phyloP scores from a whole-genome alignment of 1,139 yeast genomes.

The Debaryomyces singareniensis region DNA sequence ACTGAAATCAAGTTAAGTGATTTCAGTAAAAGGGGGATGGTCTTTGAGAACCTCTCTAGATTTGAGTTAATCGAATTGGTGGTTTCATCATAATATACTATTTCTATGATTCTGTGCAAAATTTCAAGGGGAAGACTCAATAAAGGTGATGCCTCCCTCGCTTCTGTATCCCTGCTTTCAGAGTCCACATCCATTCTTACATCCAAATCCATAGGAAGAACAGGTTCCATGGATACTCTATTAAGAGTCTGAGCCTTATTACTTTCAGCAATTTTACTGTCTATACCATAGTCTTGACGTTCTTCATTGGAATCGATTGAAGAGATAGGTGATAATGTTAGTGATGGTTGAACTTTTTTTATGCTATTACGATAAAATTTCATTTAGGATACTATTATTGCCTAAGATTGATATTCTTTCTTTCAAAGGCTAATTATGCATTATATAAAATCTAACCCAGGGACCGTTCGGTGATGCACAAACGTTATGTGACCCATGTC shows the following conservation, averaged over 20 bases:
- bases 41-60: slow-evolving; percentile 36
- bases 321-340: slow-evolving; percentile 4
- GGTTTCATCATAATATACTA: slow-evolving; percentile 37
- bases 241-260: not conserved
- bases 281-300: not conserved
- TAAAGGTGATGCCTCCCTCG: slow-evolving; percentile 7
- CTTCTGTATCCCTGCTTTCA: not conserved
- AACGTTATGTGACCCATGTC: no score
- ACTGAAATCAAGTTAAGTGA: slow-evolving; percentile 28
- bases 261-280: slow-evolving; percentile 1
- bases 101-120: slow-evolving; percentile 36
- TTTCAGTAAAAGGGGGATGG: slow-evolving; percentile 32
- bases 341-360: slow-evolving; percentile 1
- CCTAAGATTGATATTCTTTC: no score
- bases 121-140: slow-evolving; percentile 34
- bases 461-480: no score
- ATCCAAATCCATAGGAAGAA: not conserved
- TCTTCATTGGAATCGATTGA: slow-evolving; percentile 2
- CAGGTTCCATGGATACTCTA: not conserved
- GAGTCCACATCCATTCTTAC: not conserved
- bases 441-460: no score
- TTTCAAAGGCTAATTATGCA: no score
- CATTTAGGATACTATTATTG: no score
- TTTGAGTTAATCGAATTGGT: slow-evolving; percentile 35
- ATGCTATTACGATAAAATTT: not conserved